These are phyloP conservation scores for Irpex sp. DNA, from an alignment of 1,284 basidiomycete genomes.

Conservation along the genomic window DNA sequence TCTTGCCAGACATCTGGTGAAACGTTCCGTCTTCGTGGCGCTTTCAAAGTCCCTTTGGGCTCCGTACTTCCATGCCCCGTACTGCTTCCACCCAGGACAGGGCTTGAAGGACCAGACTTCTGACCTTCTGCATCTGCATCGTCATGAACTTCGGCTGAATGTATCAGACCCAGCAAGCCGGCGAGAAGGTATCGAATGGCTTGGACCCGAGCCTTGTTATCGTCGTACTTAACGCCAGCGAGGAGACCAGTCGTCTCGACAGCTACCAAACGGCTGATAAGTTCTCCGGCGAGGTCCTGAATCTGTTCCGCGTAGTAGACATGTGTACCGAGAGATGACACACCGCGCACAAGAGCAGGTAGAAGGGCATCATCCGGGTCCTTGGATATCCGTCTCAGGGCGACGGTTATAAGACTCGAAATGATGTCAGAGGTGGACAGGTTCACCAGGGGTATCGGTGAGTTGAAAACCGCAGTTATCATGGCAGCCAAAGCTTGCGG, in stretches of 20 bases:
- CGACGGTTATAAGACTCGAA: slow-evolving; percentile 68
- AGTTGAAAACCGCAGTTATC: slow-evolving; percentile 81
- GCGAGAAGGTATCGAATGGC: slow-evolving; percentile 72
- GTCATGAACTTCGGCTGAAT: slow-evolving; percentile 52
- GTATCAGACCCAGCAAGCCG: slow-evolving; percentile 67
- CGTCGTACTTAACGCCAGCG: slow-evolving; percentile 35
- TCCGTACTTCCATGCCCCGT: slow-evolving; percentile 15
- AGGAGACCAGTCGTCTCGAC: slow-evolving; percentile 62
- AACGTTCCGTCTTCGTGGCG: slow-evolving; percentile 65
- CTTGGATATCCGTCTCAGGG: slow-evolving; percentile 66
- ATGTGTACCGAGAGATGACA: slow-evolving; percentile 82
- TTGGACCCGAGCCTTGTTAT: slow-evolving; percentile 49
- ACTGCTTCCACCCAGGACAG: slow-evolving; percentile 1
- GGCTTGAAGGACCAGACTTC: background rate
- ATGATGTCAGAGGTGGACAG: slow-evolving; percentile 89
- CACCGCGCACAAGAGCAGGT: slow-evolving; percentile 70
- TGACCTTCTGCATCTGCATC: slow-evolving; percentile 12
- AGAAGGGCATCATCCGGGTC: slow-evolving; percentile 67
- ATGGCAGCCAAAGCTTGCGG: slow-evolving; percentile 75
- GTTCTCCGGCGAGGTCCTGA: slow-evolving; percentile 85
- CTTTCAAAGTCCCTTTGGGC: slow-evolving; percentile 17
- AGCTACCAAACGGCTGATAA: slow-evolving; percentile 70
- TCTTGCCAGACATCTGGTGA: slow-evolving; percentile 86
- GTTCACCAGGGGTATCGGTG: slow-evolving; percentile 80
- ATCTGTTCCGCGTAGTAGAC: slow-evolving; percentile 97